phyloP scores from a whole-genome alignment of 345 rosid species.

The Melaleuca alternifolia region DNA sequence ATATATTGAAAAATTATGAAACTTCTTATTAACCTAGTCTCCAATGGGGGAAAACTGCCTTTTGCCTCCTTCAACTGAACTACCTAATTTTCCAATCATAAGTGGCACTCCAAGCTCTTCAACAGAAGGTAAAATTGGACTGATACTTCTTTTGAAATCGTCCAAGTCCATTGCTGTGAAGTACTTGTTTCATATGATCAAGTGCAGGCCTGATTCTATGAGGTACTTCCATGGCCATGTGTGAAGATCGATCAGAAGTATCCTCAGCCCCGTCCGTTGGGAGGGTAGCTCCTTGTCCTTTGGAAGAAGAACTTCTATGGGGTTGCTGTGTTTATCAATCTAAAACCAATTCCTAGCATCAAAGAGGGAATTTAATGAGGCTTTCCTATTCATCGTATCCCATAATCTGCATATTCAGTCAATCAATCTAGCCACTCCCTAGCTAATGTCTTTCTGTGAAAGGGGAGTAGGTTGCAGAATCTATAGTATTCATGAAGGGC shows the following conservation, averaged over 20 bases:
- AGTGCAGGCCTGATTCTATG: background rate
- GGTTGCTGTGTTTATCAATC: background rate
- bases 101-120: background rate
- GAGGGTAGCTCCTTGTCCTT: background rate
- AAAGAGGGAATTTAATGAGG: background rate
- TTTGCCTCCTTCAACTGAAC: background rate
- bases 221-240: background rate
- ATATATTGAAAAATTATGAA: no score
- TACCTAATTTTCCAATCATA: background rate
- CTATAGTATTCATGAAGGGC: background rate
- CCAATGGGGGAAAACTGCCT: background rate
- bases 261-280: background rate
- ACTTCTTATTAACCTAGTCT: background rate
- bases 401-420: background rate
- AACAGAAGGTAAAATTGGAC: background rate
- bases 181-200: background rate
- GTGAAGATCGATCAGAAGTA: background rate
- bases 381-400: background rate
- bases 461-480: background rate
- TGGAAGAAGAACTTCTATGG: background rate
- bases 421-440: background rate
- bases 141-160: background rate
- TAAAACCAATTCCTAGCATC: background rate
- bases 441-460: background rate
- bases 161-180: background rate